These are phyloP conservation scores for Pinus tabuliformis DNA, from an alignment of 75 land plant species.

Conservation along the genomic window DNA sequence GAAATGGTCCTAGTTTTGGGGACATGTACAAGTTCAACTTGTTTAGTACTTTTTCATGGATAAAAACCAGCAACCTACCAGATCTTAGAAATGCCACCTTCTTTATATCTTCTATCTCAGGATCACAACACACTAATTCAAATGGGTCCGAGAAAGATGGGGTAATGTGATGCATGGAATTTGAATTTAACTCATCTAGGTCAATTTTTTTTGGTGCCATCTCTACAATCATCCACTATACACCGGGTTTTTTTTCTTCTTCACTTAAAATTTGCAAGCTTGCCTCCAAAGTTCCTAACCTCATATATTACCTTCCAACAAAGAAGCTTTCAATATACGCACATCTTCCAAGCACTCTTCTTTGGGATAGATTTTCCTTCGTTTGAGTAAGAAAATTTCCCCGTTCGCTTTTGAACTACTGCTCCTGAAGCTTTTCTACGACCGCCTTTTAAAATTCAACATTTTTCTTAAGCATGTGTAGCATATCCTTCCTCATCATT, in stretches of 20 bases:
- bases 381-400: no score
- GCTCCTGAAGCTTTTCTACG: no score
- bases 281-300: no score
- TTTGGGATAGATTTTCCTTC: no score
- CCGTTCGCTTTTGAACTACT: no score
- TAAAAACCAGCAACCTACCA: not conserved
- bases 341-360: no score
- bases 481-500: no score
- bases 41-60: not conserved
- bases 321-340: no score
- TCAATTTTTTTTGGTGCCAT: not conserved
- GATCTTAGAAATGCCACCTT: not conserved
- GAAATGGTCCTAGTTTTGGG: not conserved
- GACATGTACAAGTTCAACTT: not conserved
- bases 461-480: no score
- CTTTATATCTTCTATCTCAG: not conserved
- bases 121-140: not conserved
- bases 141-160: not conserved
- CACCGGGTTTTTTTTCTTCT: not conserved
- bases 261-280: not conserved
- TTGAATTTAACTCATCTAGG: not conserved
- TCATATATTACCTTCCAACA: no score
- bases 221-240: slow-evolving; percentile 5
- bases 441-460: no score
- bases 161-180: not conserved